Percentiles rank a stretch among this genome's conserved stretches.
Conservation (phyloP, 2,329 filamentous ascomycete species). For the Penicillium sp. region DNA sequence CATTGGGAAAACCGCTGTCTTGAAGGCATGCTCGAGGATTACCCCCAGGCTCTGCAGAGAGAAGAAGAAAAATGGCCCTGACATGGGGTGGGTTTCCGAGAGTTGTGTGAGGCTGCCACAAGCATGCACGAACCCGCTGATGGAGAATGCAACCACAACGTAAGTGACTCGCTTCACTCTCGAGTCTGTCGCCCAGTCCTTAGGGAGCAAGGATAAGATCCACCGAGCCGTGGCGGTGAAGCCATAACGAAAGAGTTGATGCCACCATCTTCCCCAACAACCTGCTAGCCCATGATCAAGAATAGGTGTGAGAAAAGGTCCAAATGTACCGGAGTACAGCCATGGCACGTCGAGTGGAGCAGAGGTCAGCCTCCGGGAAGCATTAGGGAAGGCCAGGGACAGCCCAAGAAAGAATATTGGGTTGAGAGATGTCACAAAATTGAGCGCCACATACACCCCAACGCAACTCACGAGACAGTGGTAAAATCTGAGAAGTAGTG, state of each 20-base stretch:
- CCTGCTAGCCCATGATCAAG: slow-evolving; percentile 69
- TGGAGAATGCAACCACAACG: slow-evolving; percentile 31
- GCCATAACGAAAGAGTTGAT: slow-evolving; percentile 78
- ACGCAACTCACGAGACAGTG: slow-evolving; percentile 57
- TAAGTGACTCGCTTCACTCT: slow-evolving; percentile 23
- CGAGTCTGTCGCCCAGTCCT: slow-evolving; percentile 13
- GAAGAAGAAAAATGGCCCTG: slow-evolving; percentile 65
- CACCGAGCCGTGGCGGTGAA: slow-evolving; percentile 41
- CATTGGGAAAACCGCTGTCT: slow-evolving; percentile 36
- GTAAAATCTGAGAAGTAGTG: slow-evolving; percentile 51
- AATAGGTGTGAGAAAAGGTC: slow-evolving; percentile 41
- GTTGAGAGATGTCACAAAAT: slow-evolving; percentile 58
- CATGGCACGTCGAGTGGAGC: slow-evolving; percentile 60
- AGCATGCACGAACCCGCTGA: slow-evolving; percentile 59
- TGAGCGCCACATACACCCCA: slow-evolving; percentile 60
- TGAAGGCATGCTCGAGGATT: slow-evolving; percentile 53
- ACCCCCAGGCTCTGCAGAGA: slow-evolving; percentile 66
- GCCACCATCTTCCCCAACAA: slow-evolving; percentile 86
- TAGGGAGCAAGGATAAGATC: slow-evolving; percentile 31
- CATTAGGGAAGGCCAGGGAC: slow-evolving; percentile 48
- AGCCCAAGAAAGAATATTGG: slow-evolving; percentile 59
- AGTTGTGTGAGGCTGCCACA: slow-evolving; percentile 66
- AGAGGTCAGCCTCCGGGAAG: slow-evolving; percentile 58
- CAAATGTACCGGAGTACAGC: slow-evolving; percentile 61
- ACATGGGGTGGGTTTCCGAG: slow-evolving; percentile 56